Evolutionary conservation across 2,329 filamentous ascomycete species (phyloP).

Genomic region (Epichloe baconii): DNA sequence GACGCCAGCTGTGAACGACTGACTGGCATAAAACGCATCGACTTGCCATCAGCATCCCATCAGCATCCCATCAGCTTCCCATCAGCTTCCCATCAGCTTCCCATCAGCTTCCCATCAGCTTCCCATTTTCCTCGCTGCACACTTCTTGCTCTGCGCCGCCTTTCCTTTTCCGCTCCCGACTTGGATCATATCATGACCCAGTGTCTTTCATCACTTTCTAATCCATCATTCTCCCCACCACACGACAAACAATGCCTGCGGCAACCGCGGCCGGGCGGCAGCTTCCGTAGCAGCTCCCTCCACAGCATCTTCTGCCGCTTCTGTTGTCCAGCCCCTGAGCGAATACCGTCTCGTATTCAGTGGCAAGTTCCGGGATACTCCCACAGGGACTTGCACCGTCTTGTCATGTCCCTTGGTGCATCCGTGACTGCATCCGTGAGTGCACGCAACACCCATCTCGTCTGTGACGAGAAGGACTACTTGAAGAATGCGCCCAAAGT

Average conservation of each 20-base stretch:
- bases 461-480: slow-evolving; percentile 41
- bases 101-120: no score
- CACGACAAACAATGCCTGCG: neutral
- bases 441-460: slow-evolving; percentile 39
- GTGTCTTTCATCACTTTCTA: neutral
- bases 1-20: no score
- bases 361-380: slow-evolving; percentile 47
- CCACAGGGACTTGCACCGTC: slow-evolving; percentile 32
- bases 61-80: no score
- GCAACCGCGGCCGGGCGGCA: neutral
- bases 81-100: no score
- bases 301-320: slow-evolving; percentile 2
- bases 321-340: slow-evolving; percentile 24
- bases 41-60: no score
- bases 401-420: slow-evolving; percentile 37
- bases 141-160: no score
- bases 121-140: no score
- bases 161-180: no score
- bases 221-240: neutral
- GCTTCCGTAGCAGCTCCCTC: neutral
- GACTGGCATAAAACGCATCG: no score
- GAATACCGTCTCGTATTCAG: slow-evolving; percentile 42
- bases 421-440: slow-evolving; percentile 33
- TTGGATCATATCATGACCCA: no score
- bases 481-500: slow-evolving; percentile 38